A percentile compares a stretch with the other conserved stretches of the same genome.
Conservation (phyloP, 2,329 filamentous ascomycete species). For the Thielaviopsis punctulata region DNA sequence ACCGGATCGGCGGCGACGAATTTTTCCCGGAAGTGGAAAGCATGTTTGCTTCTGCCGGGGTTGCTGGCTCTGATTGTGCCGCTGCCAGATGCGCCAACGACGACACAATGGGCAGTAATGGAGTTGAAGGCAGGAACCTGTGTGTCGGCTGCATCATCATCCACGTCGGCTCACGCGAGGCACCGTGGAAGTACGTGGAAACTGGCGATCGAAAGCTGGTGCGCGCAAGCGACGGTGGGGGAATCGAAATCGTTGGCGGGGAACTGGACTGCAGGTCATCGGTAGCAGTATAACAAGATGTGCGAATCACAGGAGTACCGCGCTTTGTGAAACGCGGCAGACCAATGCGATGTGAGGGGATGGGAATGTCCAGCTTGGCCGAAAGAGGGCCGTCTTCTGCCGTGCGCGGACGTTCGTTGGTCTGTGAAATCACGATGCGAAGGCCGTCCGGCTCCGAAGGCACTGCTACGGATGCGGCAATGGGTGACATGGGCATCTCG, state of each 20-base stretch:
- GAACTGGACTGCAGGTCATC: conserved; percentile 33
- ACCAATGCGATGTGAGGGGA: conserved; percentile 71
- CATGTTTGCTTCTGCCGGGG: conserved; percentile 13
- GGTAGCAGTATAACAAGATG: conserved; percentile 62
- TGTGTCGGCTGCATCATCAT: conserved; percentile 10
- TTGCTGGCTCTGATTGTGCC: conserved; percentile 17
- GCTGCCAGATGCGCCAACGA: conserved; percentile 11
- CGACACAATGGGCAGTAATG: neutral
- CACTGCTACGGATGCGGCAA: conserved; percentile 24
- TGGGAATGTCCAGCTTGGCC: conserved; percentile 48
- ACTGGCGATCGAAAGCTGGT: conserved; percentile 7
- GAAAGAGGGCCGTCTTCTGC: conserved; percentile 39
- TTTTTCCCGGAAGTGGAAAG: neutral
- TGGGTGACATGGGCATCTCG: conserved; percentile 24
- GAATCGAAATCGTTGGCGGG: neutral
- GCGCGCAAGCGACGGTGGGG: conserved; percentile 3
- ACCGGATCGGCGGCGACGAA: conserved; percentile 20
- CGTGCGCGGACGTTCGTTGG: conserved; percentile 19
- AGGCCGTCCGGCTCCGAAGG: conserved; percentile 47
- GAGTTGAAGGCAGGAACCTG: conserved; percentile 5
- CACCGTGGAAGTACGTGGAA: conserved; percentile 4
- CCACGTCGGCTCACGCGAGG: conserved; percentile 11
- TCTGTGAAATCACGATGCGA: conserved; percentile 62
- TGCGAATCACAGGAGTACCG: conserved; percentile 61
- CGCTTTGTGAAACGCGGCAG: conserved; percentile 62